phyloP scores from a whole-genome alignment of 495 filamentous ascomycete genomes.

The Neurospora sp. region DNA sequence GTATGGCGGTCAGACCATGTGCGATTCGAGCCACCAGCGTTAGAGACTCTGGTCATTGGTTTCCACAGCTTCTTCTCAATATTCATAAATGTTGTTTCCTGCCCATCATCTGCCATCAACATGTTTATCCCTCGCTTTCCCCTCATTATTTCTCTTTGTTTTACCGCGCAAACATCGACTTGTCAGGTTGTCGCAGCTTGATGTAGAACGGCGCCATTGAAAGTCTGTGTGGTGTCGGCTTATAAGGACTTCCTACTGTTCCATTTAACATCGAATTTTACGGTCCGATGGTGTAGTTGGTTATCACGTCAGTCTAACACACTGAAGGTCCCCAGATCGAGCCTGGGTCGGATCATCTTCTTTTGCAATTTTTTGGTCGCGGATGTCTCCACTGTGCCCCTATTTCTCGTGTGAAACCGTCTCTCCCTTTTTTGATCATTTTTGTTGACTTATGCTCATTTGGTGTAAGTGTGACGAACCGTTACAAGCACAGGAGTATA shows the following conservation, averaged over 20 bases:
- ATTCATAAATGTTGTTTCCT: accelerated
- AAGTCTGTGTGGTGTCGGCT: too few species aligned
- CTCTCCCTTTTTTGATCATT: not conserved
- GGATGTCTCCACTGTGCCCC: not conserved
- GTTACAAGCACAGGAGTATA: too few species aligned
- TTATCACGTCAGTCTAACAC: not conserved
- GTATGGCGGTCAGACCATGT: not conserved
- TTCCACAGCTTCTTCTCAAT: not conserved
- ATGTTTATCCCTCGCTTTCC: too few species aligned
- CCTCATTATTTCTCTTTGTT: too few species aligned
- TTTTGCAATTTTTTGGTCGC: not conserved
- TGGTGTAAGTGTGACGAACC: too few species aligned
- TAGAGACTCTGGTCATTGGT: not conserved
- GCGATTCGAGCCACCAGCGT: not conserved
- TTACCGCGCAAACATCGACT: too few species aligned
- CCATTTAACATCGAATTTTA: not conserved
- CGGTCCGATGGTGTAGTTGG: not conserved
- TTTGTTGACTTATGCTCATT: not conserved
- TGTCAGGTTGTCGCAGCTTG: too few species aligned
- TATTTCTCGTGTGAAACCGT: accelerated
- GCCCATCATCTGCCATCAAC: too few species aligned
- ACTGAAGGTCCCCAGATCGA: not conserved
- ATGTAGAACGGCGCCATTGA: too few species aligned
- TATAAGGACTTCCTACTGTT: too few species aligned
- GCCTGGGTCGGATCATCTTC: not conserved